phyloP scores from a whole-genome alignment of 1,139 yeast genomes.

The Hanseniaspora sp. region DNA sequence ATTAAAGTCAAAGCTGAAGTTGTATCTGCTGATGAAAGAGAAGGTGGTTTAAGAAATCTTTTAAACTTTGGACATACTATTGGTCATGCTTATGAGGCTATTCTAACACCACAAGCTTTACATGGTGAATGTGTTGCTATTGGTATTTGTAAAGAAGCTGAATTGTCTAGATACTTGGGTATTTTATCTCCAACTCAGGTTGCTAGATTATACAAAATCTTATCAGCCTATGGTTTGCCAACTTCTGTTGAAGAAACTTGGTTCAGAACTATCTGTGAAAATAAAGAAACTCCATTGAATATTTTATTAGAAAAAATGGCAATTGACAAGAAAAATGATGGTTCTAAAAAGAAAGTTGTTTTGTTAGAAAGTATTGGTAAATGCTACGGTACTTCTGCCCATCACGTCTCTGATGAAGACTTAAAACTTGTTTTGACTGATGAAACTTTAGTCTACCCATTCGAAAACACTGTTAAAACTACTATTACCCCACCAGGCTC shows the following conservation, averaged over 20 bases:
- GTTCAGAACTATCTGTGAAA: slow-evolving; percentile 56
- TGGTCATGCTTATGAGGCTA: slow-evolving; percentile 97
- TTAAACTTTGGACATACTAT: slow-evolving; percentile 94
- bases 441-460: slow-evolving; percentile 57
- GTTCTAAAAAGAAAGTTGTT: slow-evolving; percentile 78
- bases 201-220: slow-evolving; percentile 73
- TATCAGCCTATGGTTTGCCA: slow-evolving; percentile 78
- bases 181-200: slow-evolving; percentile 86
- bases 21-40: slow-evolving; percentile 89
- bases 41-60: slow-evolving; percentile 83
- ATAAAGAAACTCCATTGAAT: slow-evolving; percentile 62
- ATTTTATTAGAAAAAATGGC: slow-evolving; percentile 72
- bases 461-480: slow-evolving; percentile 37
- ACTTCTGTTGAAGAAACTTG: slow-evolving; percentile 64
- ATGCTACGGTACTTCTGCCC: slow-evolving; percentile 82
- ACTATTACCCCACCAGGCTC: slow-evolving; percentile 85
- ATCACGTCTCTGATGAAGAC: slow-evolving; percentile 68
- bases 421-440: slow-evolving; percentile 77
- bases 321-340: slow-evolving; percentile 93
- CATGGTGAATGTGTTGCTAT: slow-evolving; percentile 97
- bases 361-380: slow-evolving; percentile 73
- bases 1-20: slow-evolving; percentile 87
- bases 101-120: slow-evolving; percentile 85
- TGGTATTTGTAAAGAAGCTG: slow-evolving; percentile 93
- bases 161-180: slow-evolving; percentile 80